Evolutionary conservation across 208 protist species (phyloP).

Genomic region (Blechomonas ayalai): DNA sequence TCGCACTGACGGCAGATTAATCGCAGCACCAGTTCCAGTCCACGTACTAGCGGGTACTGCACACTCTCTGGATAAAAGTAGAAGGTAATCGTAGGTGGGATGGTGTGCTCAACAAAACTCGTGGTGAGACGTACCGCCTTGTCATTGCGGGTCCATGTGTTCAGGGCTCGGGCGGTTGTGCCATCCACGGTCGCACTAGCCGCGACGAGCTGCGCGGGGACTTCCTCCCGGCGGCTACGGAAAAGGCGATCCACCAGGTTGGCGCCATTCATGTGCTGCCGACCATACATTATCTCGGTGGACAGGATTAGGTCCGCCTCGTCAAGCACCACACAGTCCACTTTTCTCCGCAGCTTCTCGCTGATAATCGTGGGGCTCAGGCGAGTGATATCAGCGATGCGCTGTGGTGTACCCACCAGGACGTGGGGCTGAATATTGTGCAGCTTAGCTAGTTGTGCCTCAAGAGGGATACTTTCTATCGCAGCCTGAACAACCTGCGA

Average conservation of each 20-base stretch:
- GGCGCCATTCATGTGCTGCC: slow-evolving; percentile 42
- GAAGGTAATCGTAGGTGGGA: slow-evolving; percentile 69
- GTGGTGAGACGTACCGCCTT: slow-evolving; percentile 82
- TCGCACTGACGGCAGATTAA: slow-evolving; percentile 64
- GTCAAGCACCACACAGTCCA: slow-evolving; percentile 88
- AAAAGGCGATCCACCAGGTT: slow-evolving; percentile 79
- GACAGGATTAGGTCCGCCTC: slow-evolving; percentile 76
- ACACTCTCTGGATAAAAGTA: slow-evolving; percentile 60
- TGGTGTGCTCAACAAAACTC: slow-evolving; percentile 83
- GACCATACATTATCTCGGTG: slow-evolving; percentile 12
- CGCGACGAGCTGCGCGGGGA: slow-evolving; percentile 81
- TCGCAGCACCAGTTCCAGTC: slow-evolving; percentile 42
- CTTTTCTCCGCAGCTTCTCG: slow-evolving; percentile 80
- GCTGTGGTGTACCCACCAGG: slow-evolving; percentile 80
- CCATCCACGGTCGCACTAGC: slow-evolving; percentile 82
- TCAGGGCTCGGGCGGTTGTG: slow-evolving; percentile 73
- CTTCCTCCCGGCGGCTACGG: slow-evolving; percentile 60
- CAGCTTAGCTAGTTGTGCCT: slow-evolving; percentile 67
- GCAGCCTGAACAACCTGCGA: slow-evolving; percentile 75
- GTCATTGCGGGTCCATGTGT: slow-evolving; percentile 85
- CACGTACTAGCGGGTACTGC: slow-evolving; percentile 25
- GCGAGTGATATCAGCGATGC: slow-evolving; percentile 63
- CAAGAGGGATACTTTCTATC: slow-evolving; percentile 65
- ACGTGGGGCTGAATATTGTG: slow-evolving; percentile 89
- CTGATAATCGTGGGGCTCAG: slow-evolving; percentile 60